Evolutionary conservation across 176 grass and related monocot genomes (phyloP).

Genomic region (Chrysopogon serrulatus): DNA sequence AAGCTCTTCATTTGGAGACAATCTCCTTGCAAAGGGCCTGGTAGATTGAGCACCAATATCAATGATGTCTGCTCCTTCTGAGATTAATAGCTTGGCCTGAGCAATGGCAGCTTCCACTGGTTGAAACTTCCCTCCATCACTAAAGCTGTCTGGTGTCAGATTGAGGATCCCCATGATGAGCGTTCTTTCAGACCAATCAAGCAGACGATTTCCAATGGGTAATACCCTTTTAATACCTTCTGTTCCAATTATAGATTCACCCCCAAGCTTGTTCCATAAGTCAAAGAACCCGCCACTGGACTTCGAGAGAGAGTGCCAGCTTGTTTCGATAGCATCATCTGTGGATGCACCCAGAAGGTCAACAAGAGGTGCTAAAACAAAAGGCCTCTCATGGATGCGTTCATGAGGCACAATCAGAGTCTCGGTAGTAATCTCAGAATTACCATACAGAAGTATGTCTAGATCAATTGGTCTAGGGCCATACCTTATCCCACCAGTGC

Average conservation of each 20-base stretch:
- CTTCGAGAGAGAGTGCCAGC: constrained; percentile 69
- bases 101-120: constrained; percentile 49
- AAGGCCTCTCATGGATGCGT: constrained; percentile 79
- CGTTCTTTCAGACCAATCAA: constrained; percentile 73
- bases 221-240: constrained; percentile 75
- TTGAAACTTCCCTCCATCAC: constrained; percentile 84
- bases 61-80: constrained; percentile 83
- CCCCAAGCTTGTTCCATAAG: constrained; percentile 69
- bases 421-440: constrained; percentile 41
- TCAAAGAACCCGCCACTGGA: constrained; percentile 56
- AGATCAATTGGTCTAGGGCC: constrained; percentile 86
- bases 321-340: constrained; percentile 45
- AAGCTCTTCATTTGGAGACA: constrained; percentile 72
- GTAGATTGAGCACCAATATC: constrained; percentile 96
- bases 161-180: constrained; percentile 88
- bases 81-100: constrained; percentile 63
- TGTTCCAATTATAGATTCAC: constrained; percentile 70
- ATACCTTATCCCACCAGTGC: constrained; percentile 58
- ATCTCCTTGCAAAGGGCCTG: constrained; percentile 61
- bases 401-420: constrained; percentile 69
- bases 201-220: constrained; percentile 36
- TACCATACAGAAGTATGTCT: constrained; percentile 86
- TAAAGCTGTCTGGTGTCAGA: constrained; percentile 89
- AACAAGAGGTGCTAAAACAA: constrained; percentile 87
- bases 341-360: constrained; percentile 59